Evolutionary conservation across 1,139 yeast genomes (phyloP).

Genomic region (Yamadazyma triangularis): DNA sequence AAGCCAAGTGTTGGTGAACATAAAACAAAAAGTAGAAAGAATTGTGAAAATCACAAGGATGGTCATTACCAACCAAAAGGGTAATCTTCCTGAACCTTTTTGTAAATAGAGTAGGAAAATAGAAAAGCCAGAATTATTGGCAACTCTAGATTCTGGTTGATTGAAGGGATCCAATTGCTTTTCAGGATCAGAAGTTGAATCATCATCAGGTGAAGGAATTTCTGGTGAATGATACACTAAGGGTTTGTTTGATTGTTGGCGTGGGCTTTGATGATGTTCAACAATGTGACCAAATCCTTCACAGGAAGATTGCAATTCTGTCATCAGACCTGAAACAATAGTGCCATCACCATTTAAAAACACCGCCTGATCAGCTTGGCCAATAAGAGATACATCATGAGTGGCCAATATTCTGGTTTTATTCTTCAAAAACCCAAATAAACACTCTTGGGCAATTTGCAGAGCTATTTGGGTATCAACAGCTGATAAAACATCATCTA

Average conservation of each 20-base stretch:
- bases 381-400: conserved; percentile 42
- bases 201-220: conserved; percentile 15
- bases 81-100: conserved; percentile 52
- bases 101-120: conserved; percentile 43
- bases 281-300: conserved; percentile 12
- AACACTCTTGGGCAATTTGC: conserved; percentile 37
- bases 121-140: conserved; percentile 28
- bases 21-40: conserved; percentile 51
- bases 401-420: conserved; percentile 44
- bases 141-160: conserved; percentile 36
- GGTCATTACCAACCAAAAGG: conserved; percentile 15
- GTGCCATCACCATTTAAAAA: conserved; percentile 32
- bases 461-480: conserved; percentile 49
- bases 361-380: conserved; percentile 35
- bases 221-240: too few species aligned
- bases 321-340: conserved; percentile 27
- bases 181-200: conserved; percentile 20
- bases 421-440: conserved; percentile 28
- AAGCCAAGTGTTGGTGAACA: conserved; percentile 78
- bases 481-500: conserved; percentile 47
- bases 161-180: conserved; percentile 24
- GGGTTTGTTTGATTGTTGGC: too few species aligned
- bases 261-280: too few species aligned
- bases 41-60: conserved; percentile 22
- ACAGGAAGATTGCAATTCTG: conserved; percentile 30